Conservation (phyloP, 1,284 basidiomycete species). For the Ustilago cynodontis region DNA sequence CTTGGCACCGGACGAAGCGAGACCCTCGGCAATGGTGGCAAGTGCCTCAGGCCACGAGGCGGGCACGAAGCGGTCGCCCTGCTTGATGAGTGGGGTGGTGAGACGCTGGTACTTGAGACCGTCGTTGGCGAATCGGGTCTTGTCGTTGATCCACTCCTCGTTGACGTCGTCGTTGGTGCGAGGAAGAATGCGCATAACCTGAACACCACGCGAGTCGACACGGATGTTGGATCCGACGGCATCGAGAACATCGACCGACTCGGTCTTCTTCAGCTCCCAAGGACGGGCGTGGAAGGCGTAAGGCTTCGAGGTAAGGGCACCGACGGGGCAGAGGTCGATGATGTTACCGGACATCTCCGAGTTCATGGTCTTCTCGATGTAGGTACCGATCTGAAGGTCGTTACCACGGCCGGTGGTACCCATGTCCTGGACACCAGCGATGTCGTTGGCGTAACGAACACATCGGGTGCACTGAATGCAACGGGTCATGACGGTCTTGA, state of each 20-base stretch:
- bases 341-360: constrained; percentile 98
- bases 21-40: constrained; percentile 81
- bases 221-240: constrained; percentile 98
- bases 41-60: constrained; percentile 95
- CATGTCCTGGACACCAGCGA: constrained; percentile 96
- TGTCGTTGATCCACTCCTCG: constrained; percentile 99
- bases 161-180: constrained; percentile 97
- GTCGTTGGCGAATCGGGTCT: constrained; percentile 96
- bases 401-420: constrained; percentile 98
- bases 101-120: constrained; percentile 95
- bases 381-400: constrained; percentile 98
- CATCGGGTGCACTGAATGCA: constrained; percentile 99
- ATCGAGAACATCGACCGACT: constrained; percentile 96
- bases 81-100: constrained; percentile 89
- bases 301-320: constrained; percentile 96
- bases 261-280: constrained; percentile 99
- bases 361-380: constrained; percentile 96
- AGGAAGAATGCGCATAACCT: constrained; percentile 97
- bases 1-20: constrained; percentile 82
- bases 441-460: constrained; percentile 98
- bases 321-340: constrained; percentile 93
- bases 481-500: constrained; percentile 99
- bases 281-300: constrained; percentile 97
- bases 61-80: constrained; percentile 90
- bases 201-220: constrained; percentile 92